phyloP scores from a whole-genome alignment of 345 rosid genomes.

The Eucalyptus regnans region DNA sequence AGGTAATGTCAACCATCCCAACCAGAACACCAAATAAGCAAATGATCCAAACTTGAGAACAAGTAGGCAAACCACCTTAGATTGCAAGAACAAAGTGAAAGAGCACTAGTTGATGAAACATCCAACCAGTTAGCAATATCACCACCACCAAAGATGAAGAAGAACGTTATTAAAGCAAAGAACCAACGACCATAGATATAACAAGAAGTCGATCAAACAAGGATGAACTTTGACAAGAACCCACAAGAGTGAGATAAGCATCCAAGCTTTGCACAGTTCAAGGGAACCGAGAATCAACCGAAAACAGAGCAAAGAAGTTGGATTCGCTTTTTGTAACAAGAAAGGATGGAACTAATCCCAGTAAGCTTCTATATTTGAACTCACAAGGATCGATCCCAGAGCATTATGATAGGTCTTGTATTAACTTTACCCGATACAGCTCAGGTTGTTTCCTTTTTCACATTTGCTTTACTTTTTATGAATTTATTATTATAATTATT shows the following conservation, averaged over 20 bases:
- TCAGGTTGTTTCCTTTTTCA: fast-evolving
- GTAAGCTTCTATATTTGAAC: not conserved
- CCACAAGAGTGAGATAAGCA: not conserved
- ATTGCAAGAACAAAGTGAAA: not conserved
- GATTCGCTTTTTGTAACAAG: too few relatives aligned
- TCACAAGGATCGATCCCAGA: too few relatives aligned
- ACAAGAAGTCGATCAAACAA: not conserved
- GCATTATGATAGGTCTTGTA: too few relatives aligned
- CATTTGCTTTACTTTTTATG: too few relatives aligned
- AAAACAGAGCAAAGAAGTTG: not conserved
- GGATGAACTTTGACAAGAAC: not conserved
- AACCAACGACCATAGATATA: not conserved
- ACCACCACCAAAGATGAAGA: not conserved
- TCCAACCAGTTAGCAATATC: not conserved
- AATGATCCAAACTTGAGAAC: not conserved
- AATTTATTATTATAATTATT: too few relatives aligned
- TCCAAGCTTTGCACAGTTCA: not conserved
- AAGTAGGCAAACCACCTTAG: not conserved
- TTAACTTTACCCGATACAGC: too few relatives aligned
- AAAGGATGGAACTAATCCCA: too few relatives aligned
- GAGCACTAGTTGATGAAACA: not conserved
- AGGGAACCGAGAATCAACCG: not conserved
- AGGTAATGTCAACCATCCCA: not conserved
- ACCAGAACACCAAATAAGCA: not conserved
- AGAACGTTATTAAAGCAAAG: not conserved